phyloP scores from a whole-genome alignment of 2,329 filamentous ascomycete species.

The Rhinocladiella similis region DNA sequence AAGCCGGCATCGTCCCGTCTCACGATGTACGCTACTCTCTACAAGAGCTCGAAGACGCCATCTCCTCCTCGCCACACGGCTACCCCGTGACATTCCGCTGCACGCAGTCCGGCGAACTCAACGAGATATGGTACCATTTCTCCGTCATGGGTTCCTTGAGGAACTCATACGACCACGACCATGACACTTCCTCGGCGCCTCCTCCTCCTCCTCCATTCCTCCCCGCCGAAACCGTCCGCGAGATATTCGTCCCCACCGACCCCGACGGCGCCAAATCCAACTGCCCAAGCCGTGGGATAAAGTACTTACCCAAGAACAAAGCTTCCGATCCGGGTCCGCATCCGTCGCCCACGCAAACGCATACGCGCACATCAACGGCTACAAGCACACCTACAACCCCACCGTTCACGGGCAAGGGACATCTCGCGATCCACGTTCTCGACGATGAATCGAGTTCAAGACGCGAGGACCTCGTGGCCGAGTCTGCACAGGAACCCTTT shows the following conservation, averaged over 20 bases:
- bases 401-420: slow-evolving; percentile 60
- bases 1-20: slow-evolving; percentile 60
- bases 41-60: slow-evolving; percentile 58
- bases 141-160: slow-evolving; percentile 53
- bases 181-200: not conserved
- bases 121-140: slow-evolving; percentile 65
- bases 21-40: slow-evolving; percentile 58
- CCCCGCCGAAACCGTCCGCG: slow-evolving; percentile 55
- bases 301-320: slow-evolving; percentile 61
- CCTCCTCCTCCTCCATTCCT: slow-evolving; percentile 6
- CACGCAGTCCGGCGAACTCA: slow-evolving; percentile 49
- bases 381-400: slow-evolving; percentile 33
- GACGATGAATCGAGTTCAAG: not conserved
- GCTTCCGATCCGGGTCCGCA: not conserved
- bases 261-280: slow-evolving; percentile 58
- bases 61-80: slow-evolving; percentile 55
- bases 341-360: slow-evolving; percentile 29
- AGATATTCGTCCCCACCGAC: slow-evolving; percentile 35
- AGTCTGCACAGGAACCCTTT: no score
- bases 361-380: slow-evolving; percentile 32
- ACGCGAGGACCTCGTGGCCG: not conserved
- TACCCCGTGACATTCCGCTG: slow-evolving; percentile 62
- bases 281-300: slow-evolving; percentile 64
- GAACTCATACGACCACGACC: slow-evolving; percentile 17
- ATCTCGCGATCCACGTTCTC: slow-evolving; percentile 52